Evolutionary conservation across 2,329 filamentous ascomycete genomes (phyloP).

Genomic region (Cladosporium sp.): DNA sequence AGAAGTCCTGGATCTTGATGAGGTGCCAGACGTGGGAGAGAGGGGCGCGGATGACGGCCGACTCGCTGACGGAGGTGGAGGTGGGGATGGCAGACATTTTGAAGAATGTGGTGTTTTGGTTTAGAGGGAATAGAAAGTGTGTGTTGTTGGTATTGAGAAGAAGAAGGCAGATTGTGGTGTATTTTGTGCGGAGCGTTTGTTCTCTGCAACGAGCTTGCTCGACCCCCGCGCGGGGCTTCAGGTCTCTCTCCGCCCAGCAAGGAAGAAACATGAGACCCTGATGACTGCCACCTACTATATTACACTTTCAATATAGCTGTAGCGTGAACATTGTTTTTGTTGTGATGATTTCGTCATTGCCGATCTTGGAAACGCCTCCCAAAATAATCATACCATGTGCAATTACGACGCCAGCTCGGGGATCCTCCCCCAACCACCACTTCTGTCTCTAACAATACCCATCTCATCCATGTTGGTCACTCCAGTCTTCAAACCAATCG

Average conservation of each 20-base stretch:
- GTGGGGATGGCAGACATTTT: slow-evolving; percentile 56
- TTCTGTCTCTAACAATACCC: slow-evolving; percentile 39
- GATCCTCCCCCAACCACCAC: neutral
- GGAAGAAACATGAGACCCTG: neutral
- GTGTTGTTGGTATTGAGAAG: slow-evolving; percentile 12
- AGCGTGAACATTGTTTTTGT: neutral
- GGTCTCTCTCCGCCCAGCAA: neutral
- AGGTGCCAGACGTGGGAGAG: slow-evolving; percentile 71
- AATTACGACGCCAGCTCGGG: neutral
- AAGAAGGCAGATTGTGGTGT: neutral
- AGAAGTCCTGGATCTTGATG: slow-evolving; percentile 72
- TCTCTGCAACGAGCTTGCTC: slow-evolving; percentile 17
- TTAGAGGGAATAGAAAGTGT: neutral
- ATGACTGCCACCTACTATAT: neutral
- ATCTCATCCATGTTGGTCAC: slow-evolving; percentile 65
- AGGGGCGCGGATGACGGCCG: slow-evolving; percentile 67
- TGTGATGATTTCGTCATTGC: neutral
- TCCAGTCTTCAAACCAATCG: slow-evolving; percentile 61
- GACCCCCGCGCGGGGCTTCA: slow-evolving; percentile 3
- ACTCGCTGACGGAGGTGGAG: slow-evolving; percentile 66
- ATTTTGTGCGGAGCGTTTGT: slow-evolving; percentile 14
- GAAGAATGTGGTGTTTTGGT: neutral
- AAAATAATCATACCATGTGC: neutral
- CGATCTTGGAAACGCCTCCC: neutral
- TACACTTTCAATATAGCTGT: neutral